phyloP scores from a whole-genome alignment of 1,284 basidiomycete genomes.

The Cutaneotrichosporon curvatum region DNA sequence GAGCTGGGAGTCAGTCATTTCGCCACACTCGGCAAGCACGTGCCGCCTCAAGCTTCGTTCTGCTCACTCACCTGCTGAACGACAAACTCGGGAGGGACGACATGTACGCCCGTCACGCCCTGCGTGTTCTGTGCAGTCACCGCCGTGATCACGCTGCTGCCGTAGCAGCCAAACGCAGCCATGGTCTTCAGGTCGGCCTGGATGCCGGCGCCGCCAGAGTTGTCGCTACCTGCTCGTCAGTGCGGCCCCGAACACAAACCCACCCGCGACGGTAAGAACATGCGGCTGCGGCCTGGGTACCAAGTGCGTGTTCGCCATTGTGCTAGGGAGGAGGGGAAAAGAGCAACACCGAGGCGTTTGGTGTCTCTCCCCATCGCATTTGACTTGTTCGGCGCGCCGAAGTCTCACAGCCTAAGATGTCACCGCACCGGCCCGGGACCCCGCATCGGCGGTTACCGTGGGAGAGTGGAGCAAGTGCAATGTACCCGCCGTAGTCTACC shows the following conservation, averaged over 20 bases:
- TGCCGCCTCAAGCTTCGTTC: too few relatives aligned
- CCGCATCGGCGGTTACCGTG: too few relatives aligned
- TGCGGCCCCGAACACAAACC: conserved; percentile 1
- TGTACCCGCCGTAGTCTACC: too few relatives aligned
- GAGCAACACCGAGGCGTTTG: too few relatives aligned
- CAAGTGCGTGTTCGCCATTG: background rate
- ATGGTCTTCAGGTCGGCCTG: conserved; percentile 75
- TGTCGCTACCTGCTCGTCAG: conserved; percentile 51
- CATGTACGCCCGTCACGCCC: conserved; percentile 69
- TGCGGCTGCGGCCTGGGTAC: conserved; percentile 20
- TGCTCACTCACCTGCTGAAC: conserved; percentile 55
- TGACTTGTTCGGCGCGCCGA: too few relatives aligned
- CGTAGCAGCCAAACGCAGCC: conserved; percentile 71
- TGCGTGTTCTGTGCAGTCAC: conserved; percentile 86
- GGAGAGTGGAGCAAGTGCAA: too few relatives aligned
- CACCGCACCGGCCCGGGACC: background rate
- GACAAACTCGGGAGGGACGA: conserved; percentile 61
- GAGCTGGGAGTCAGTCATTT: conserved; percentile 47
- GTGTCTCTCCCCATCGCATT: background rate
- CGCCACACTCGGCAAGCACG: too few relatives aligned
- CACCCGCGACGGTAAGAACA: conserved; percentile 40
- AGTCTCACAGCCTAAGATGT: background rate
- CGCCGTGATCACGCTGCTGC: conserved; percentile 78
- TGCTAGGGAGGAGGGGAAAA: background rate
- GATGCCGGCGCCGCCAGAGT: conserved; percentile 82